Percentiles rank a stretch among this genome's conserved stretches.
phyloP scores from a whole-genome alignment of 331 rosid genomes.

The Acacia pycnantha region DNA sequence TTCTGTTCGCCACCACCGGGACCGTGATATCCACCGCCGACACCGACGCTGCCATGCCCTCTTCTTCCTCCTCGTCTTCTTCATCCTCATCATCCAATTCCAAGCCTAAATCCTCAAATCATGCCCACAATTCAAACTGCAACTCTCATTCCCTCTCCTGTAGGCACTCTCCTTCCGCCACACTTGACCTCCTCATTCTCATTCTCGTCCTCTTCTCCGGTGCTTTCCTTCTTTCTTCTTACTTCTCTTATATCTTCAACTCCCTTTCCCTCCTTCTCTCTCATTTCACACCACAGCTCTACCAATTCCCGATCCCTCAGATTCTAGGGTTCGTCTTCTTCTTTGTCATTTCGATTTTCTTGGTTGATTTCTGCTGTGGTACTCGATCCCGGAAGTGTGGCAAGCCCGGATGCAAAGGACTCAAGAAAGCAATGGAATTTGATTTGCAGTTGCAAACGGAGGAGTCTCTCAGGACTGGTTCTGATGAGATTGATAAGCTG shows the following conservation, averaged over 20 bases:
- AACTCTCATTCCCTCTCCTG: conserved; percentile 46
- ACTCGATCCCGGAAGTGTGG: conserved; percentile 69
- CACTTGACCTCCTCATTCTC: conserved; percentile 88
- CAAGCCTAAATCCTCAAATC: conserved; percentile 49
- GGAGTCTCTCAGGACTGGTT: conserved; percentile 44
- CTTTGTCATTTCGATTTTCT: conserved; percentile 40
- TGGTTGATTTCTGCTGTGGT: conserved; percentile 62
- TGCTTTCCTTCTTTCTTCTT: conserved; percentile 84
- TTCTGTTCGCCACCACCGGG: conserved; percentile 38
- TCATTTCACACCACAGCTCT: conserved; percentile 32
- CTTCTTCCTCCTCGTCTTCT: conserved; percentile 36
- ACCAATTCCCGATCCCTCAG: conserved; percentile 47
- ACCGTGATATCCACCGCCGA: conserved; percentile 22
- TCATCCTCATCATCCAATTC: conserved; percentile 24
- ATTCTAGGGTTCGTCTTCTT: conserved; percentile 50
- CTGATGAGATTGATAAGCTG: conserved; percentile 65
- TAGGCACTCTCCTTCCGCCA: conserved; percentile 89
- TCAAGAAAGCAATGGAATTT: conserved; percentile 88
- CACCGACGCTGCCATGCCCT: conserved; percentile 42
- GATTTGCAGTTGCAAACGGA: conserved; percentile 79
- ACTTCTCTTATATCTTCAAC: conserved; percentile 82
- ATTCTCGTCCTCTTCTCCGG: conserved; percentile 85
- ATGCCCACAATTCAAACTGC: conserved; percentile 36
- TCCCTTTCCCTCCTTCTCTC: conserved; percentile 66
- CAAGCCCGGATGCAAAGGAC: conserved; percentile 61